These are phyloP conservation scores for Microbotryum intermedium DNA, from an alignment of 1,284 basidiomycete genomes.

Conservation along the genomic window DNA sequence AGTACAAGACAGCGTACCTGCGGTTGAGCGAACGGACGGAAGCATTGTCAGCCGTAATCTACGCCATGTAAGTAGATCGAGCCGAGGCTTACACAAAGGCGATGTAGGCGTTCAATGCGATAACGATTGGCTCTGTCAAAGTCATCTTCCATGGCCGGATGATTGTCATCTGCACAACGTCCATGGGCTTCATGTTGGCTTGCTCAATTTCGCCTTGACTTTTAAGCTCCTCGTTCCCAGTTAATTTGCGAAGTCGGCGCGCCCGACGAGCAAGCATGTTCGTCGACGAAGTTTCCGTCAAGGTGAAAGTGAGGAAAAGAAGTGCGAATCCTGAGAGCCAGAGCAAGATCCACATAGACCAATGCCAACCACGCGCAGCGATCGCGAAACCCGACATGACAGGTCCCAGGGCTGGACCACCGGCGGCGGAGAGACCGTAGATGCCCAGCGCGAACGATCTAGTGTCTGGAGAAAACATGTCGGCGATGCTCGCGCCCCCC, in stretches of 20 bases:
- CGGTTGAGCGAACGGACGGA: no score
- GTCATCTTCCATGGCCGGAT: slow-evolving; percentile 33
- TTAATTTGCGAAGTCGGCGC: slow-evolving; percentile 37
- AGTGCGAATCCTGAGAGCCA: slow-evolving; percentile 36
- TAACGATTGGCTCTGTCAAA: slow-evolving; percentile 36
- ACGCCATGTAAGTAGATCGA: no score
- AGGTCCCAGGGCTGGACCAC: slow-evolving; percentile 33
- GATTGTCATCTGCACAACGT: slow-evolving; percentile 8
- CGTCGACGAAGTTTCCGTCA: slow-evolving; percentile 39
- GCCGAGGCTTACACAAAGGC: slow-evolving; percentile 5
- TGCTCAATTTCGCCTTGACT: slow-evolving; percentile 33
- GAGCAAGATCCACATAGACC: slow-evolving; percentile 40
- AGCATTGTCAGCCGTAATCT: no score
- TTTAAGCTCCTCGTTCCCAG: slow-evolving; percentile 38
- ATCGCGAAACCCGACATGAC: slow-evolving; percentile 34
- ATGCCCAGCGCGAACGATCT: slow-evolving; percentile 19
- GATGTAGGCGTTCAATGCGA: slow-evolving; percentile 26
- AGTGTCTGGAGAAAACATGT: slow-evolving; percentile 14
- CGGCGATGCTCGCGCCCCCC: slow-evolving; percentile 26
- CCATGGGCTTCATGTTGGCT: slow-evolving; percentile 4
- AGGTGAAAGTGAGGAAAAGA: slow-evolving; percentile 32
- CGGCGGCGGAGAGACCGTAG: slow-evolving; percentile 28
- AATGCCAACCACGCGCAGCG: slow-evolving; percentile 36
- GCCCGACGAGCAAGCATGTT: slow-evolving; percentile 41
- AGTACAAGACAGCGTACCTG: slow-evolving; percentile 7